Evolutionary conservation across 1,139 yeast species (phyloP).

Genomic region (Candida sp.): DNA sequence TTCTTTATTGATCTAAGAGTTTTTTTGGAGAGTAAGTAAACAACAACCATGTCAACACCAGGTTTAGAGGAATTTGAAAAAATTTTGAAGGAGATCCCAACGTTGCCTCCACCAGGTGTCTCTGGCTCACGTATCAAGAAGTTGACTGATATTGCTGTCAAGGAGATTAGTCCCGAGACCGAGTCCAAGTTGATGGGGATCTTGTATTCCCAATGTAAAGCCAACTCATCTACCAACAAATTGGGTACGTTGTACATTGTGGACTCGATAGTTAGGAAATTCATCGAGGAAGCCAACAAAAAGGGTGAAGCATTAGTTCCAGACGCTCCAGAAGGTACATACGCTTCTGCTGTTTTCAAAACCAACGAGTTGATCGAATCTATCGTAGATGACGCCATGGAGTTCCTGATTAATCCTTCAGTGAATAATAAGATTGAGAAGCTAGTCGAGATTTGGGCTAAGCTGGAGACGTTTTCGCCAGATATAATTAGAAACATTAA

Average conservation of each 20-base stretch:
- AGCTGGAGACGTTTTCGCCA: conserved; percentile 76
- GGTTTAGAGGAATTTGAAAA: conserved; percentile 65
- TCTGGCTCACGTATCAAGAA: conserved; percentile 95
- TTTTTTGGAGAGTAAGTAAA: background rate
- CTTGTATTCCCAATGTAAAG: conserved; percentile 71
- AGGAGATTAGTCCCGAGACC: conserved; percentile 50
- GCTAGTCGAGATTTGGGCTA: conserved; percentile 91
- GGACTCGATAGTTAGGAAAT: conserved; percentile 91
- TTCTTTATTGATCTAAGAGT: background rate
- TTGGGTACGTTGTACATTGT: conserved; percentile 90
- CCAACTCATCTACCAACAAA: conserved; percentile 81
- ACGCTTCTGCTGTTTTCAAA: conserved; percentile 71
- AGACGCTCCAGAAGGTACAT: conserved; percentile 70
- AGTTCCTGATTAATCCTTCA: conserved; percentile 52
- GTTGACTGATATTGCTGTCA: conserved; percentile 77
- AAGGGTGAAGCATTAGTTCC: conserved; percentile 48
- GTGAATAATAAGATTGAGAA: conserved; percentile 77
- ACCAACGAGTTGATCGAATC: conserved; percentile 62
- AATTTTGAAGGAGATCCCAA: conserved; percentile 73
- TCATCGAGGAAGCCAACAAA: conserved; percentile 73
- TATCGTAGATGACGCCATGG: conserved; percentile 62
- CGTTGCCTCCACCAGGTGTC: conserved; percentile 89
- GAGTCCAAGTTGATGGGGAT: conserved; percentile 65
- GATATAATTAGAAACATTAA: conserved; percentile 59
- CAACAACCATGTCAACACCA: conserved; percentile 15